Base-by-base conservation (phyloP, 2,329 filamentous ascomycete genomes). In the Trichoderma sp. region DNA sequence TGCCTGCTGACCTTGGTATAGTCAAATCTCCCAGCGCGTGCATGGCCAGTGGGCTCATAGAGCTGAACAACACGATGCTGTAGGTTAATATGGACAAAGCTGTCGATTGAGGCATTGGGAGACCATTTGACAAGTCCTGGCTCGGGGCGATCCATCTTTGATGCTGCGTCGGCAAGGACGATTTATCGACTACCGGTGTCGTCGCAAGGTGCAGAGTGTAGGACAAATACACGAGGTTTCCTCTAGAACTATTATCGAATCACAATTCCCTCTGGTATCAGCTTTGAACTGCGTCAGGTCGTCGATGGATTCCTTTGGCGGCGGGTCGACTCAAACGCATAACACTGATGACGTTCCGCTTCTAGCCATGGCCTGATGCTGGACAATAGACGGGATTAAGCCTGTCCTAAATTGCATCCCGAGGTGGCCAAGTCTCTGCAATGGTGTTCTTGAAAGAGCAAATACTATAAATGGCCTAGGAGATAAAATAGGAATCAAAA, bases 61-160 rank as follows among this genome's bases (percentile, higher is more conserved):
- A 92, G 85, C 81, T 92, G 90, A 50, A 92, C 88, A 53, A 91
- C 86, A 59, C 90, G 88, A 77, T 91, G 89, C 78, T 91, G 90
- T 65, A 93, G 83, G 79, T 92, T 93, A 82, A 93, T 88, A 79
- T 92, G 90, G 72, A 93, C 86, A 78, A 93, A 93, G 72, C 88
- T 90, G 80, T 92, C 88, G 76, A 88, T 85, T 14, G 84, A 83
- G 21, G 89, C 85, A 77, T 90, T 91, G 67, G 91, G 89, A 27
- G 90, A 92, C 91, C 91, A 93, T 80, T 91, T 91, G 80, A 93
- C 88, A 75, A 93, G 87, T 31, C 91, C 91, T 12, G 89, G 88
- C 78, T 91, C 90, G 2, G 89, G 89, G 64, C 90, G 88, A 78
- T 91, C 89, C 88, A 91, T 89, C 73, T 78, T 83, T 62, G 79